A percentile compares a stretch with the other conserved stretches of the same genome.
Conservation (phyloP, 768 basidiomycete species). For the Strobilomyces echinocephalus region DNA sequence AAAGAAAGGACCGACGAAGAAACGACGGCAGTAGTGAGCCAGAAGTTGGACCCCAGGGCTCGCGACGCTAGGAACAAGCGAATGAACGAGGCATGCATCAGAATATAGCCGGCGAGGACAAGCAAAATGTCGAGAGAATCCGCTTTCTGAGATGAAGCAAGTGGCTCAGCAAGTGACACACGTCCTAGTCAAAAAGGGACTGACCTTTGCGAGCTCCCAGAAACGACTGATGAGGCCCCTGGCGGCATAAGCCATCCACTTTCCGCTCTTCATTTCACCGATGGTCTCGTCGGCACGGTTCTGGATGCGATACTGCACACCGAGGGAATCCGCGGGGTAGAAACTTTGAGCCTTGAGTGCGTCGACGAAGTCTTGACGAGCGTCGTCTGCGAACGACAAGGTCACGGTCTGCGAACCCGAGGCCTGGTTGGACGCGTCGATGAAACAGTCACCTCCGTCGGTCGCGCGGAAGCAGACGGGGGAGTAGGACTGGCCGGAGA, state of each 20-base stretch:
- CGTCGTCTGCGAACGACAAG: slow-evolving; percentile 46
- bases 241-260: slow-evolving; percentile 87
- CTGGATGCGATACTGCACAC: slow-evolving; percentile 51
- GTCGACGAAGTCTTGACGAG: slow-evolving; percentile 47
- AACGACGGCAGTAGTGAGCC: slow-evolving; percentile 68
- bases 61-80: slow-evolving; percentile 86
- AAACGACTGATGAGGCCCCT: slow-evolving; percentile 73
- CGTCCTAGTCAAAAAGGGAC: slow-evolving; percentile 17
- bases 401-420: slow-evolving; percentile 43
- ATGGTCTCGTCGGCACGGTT: slow-evolving; percentile 45
- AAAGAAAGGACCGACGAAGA: slow-evolving; percentile 79
- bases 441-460: slow-evolving; percentile 35
- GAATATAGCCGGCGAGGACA: slow-evolving; percentile 86
- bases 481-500: slow-evolving; percentile 48
- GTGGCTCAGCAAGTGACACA: slow-evolving; percentile 4
- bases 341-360: slow-evolving; percentile 31
- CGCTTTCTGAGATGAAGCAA: slow-evolving; percentile 57
- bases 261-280: slow-evolving; percentile 71
- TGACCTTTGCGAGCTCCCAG: slow-evolving; percentile 78
- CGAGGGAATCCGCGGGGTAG: slow-evolving; percentile 34
- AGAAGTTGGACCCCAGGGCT: slow-evolving; percentile 72
- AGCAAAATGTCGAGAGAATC: slow-evolving; percentile 94
- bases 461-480: slow-evolving; percentile 46
- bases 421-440: slow-evolving; percentile 30
- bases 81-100: slow-evolving; percentile 96